Base-by-base conservation (phyloP, 768 basidiomycete genomes). In the Collybia mongolica region DNA sequence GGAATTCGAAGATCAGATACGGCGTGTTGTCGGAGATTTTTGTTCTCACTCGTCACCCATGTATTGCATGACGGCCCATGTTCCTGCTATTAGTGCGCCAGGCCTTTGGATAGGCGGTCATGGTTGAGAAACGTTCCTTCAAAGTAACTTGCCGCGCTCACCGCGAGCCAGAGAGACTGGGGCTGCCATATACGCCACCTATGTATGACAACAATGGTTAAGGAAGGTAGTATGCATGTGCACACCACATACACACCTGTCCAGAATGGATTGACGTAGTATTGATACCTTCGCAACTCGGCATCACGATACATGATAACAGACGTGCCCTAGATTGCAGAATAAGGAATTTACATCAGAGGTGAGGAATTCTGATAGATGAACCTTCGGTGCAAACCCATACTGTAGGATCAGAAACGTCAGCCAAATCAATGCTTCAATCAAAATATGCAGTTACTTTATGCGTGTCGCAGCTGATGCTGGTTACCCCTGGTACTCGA, bases 1-100 rank as follows among this genome's bases (percentile, higher is more conserved):
- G 59, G 6, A 32, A n/a, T 28, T 38, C 39, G 28, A 37, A 36
- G 18, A 46, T 37, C 5, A 29, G 24, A 18, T 48, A 39, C 46
- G 46, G 11, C 44, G 48, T 17, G 5, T 18, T 28, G 24, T 36
- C 26, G 39, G 17, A 36, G 9, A 47, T 19, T 12, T 2, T 20
- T 15, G 7, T n/a, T 75, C 86, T 45, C 62, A 93, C 91, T 87
- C 77, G 52, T 85, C 76, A 23, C 96, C 96, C 73, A 98, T 87
- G 65, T 91, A 83, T 54, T 96, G 89, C 84, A 99, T 87, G 2
- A 93, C 93, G 6, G 96, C 96, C 93, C 94, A 99, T 23, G 93
- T 86, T 40, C 91, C 96, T 20, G 96, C 96, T 52, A 99, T 87
- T 53, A 98, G 72, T 0, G 94, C 85, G 5, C 96, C 97, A 0